Evolutionary conservation across 2,329 filamentous ascomycete species (phyloP), one percentile per base, ranked within the genome.

Genomic region (Gyromitra esculenta): DNA sequence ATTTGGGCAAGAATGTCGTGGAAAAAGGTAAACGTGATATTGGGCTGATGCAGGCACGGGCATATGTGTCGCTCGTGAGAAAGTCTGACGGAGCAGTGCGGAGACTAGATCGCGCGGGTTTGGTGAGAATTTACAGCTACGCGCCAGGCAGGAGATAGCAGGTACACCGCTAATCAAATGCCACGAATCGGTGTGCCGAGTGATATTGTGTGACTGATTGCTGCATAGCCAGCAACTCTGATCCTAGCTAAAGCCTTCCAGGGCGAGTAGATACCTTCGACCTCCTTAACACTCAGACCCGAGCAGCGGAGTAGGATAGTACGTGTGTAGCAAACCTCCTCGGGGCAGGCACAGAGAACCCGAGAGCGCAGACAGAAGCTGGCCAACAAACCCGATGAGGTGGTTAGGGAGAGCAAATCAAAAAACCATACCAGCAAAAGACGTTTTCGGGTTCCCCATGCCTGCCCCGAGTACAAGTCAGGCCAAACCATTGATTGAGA

Each of bases 31-130:
- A 15, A 70, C 31, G 15, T 39, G 57, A 43, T 71, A 71, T 43
- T 7, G 67, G 67, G 57, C 52, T 50, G 45, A 62, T 35, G 67
- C 67, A 62, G 56, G 67, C 39, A 45, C 60, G 11, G 43, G 45
- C n/a, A 54, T 18, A 25, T 25, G 50, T 54, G 35, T 41, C 13
- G 35, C 54, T 35, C 6, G 18, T 4, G n/a, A 7, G 52, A 59
- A 15, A 59, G 56, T 15, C 31, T 59, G 56, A 39, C 11, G 15
- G 9, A 2, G 52, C 18, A 13, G 25, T 62, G 31, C 37, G 37
- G 35, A 62, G 41, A 31, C 21, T 25, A 31, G 60, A 45, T 45
- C 60, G 57, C 15, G 11, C 9, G 21, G 43, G 5, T 41, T 31
- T 41, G 60, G 48, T 63, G 6, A 57, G 13, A n/a, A 7, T 25